Conservation (phyloP, 108 stramenopile species). For the Skeletonema marinoi region DNA sequence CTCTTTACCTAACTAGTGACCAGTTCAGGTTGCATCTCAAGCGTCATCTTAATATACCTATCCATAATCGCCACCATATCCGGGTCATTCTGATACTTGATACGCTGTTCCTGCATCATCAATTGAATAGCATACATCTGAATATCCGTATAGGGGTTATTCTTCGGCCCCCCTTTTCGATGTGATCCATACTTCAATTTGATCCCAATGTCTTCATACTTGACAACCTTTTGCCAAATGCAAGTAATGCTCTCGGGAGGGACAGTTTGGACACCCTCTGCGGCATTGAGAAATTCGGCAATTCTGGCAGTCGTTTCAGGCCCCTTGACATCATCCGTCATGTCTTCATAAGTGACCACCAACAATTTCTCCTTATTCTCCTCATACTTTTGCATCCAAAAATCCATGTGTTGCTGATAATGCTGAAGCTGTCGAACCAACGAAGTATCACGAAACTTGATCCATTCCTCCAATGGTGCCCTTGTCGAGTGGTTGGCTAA, state of each 20-base stretch:
- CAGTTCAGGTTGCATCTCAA: background rate
- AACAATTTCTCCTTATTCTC: slow-evolving; percentile 1
- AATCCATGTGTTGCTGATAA: slow-evolving; percentile 15
- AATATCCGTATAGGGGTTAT: background rate
- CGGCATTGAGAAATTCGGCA: background rate
- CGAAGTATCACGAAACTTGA: slow-evolving; percentile 18
- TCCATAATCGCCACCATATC: background rate
- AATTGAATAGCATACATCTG: background rate
- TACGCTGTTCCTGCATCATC: background rate
- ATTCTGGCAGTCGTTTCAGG: slow-evolving; percentile 1
- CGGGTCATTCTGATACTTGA: background rate
- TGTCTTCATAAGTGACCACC: slow-evolving; percentile 7
- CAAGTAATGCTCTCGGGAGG: background rate
- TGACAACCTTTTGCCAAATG: slow-evolving; percentile 10
- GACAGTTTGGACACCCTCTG: slow-evolving; percentile 3
- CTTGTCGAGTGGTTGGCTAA: slow-evolving; percentile 12
- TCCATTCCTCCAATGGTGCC: slow-evolving; percentile 33
- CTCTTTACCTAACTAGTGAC: background rate
- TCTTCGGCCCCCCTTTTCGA: background rate
- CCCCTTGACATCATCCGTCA: slow-evolving; percentile 7
- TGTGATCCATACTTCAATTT: background rate
- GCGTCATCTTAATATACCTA: background rate
- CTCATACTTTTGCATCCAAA: slow-evolving; percentile 30
- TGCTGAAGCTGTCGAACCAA: slow-evolving; percentile 18
- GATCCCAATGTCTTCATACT: slow-evolving; percentile 7